Conservation (phyloP, 768 basidiomycete genomes). For the Nevesoporus exiguus region DNA sequence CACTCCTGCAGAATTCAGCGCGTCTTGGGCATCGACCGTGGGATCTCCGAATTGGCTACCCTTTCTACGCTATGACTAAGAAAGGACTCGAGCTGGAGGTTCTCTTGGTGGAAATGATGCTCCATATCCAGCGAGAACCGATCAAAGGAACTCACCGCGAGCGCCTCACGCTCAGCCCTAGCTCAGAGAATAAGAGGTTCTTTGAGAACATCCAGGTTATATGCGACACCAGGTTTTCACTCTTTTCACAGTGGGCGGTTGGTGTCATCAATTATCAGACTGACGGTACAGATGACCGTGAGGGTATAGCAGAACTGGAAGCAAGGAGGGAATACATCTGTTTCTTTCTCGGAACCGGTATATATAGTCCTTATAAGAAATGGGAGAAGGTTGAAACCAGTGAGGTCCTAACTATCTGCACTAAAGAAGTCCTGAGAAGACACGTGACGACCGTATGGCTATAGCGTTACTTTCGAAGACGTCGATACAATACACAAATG, state of each 20-base stretch:
- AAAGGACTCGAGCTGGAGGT: slow-evolving; percentile 20
- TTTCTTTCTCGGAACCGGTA: slow-evolving; percentile 21
- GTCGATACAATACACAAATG: background rate
- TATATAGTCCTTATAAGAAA: slow-evolving; percentile 17
- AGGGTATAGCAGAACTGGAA: slow-evolving; percentile 13
- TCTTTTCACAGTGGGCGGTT: slow-evolving; percentile 23
- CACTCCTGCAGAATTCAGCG: background rate
- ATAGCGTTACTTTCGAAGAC: background rate
- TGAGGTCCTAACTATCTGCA: slow-evolving; percentile 17
- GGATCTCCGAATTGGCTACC: slow-evolving; percentile 14
- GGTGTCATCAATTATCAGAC: slow-evolving; percentile 25
- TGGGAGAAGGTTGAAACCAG: slow-evolving; percentile 22
- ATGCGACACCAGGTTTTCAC: slow-evolving; percentile 20
- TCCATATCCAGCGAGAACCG: slow-evolving; percentile 14
- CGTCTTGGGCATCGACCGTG: slow-evolving; percentile 5
- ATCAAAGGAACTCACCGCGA: slow-evolving; percentile 10
- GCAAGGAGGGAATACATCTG: slow-evolving; percentile 16
- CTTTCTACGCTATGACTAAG: slow-evolving; percentile 24
- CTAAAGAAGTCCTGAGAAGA: slow-evolving; percentile 15
- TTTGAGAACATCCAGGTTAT: slow-evolving; percentile 14
- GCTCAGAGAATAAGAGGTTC: slow-evolving; percentile 10
- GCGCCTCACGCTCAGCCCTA: slow-evolving; percentile 13
- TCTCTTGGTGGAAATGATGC: slow-evolving; percentile 24
- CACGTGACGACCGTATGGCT: slow-evolving; percentile 16
- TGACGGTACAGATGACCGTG: slow-evolving; percentile 13